These are phyloP conservation scores for Aureobasidium lini DNA, from an alignment of 2,329 filamentous ascomycete species.

Conservation along the genomic window DNA sequence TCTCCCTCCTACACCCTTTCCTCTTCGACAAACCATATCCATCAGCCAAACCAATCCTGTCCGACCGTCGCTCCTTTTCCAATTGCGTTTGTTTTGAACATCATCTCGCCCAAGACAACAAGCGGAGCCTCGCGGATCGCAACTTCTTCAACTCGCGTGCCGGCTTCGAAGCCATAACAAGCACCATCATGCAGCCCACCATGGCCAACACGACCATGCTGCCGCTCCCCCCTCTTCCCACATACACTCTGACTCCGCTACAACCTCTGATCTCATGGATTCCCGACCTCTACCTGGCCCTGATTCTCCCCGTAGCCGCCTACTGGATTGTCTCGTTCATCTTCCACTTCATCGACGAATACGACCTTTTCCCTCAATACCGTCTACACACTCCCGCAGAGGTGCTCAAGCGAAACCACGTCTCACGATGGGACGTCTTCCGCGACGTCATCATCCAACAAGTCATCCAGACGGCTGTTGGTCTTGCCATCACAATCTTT, in stretches of 20 bases:
- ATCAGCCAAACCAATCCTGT: not conserved
- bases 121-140: conserved; percentile 1
- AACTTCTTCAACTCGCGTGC: conserved; percentile 2
- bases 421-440: conserved; percentile 74
- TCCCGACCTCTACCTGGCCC: conserved; percentile 71
- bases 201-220: conserved; percentile 45
- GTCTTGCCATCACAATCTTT: conserved; percentile 58
- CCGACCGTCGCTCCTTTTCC: not conserved
- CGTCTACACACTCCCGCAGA: conserved; percentile 92
- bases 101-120: not conserved
- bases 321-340: conserved; percentile 84
- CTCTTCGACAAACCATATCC: not conserved
- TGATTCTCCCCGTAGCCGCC: conserved; percentile 68
- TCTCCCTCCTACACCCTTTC: not conserved
- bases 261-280: conserved; percentile 68
- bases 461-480: conserved; percentile 72
- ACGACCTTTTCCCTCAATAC: conserved; percentile 83
- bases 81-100: not conserved
- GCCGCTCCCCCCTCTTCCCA: conserved; percentile 63
- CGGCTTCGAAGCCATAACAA: conserved; percentile 4
- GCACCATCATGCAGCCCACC: conserved; percentile 5
- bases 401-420: conserved; percentile 79
- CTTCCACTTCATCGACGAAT: conserved; percentile 81
- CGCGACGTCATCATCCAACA: conserved; percentile 91
- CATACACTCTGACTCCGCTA: conserved; percentile 65